Conservation (phyloP, 2,329 filamentous ascomycete genomes). For the Diplodia mutila region DNA sequence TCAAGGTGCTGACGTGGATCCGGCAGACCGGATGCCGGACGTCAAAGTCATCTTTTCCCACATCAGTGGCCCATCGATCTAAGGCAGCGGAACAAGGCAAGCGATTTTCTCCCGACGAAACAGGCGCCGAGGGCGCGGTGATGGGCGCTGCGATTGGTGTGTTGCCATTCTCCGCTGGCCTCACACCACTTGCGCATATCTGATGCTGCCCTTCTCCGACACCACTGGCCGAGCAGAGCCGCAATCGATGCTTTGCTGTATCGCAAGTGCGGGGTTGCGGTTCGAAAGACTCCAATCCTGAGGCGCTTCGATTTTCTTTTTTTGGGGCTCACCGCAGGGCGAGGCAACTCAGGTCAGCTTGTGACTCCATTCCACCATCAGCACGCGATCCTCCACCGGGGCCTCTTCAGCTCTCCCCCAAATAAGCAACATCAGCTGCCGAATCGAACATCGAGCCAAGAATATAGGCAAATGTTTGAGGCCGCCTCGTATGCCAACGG, state of each 20-base stretch:
- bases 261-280: not conserved
- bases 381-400: too few relatives aligned
- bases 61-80: not conserved
- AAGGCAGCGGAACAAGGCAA: constrained; percentile 9
- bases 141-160: not conserved
- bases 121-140: too few relatives aligned
- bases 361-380: not conserved
- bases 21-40: not conserved
- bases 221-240: constrained; percentile 9
- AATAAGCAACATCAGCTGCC: not conserved
- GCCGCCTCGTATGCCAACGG: not conserved
- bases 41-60: not conserved
- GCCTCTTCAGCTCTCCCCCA: not conserved
- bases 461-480: not conserved
- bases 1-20: not conserved
- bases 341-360: not conserved
- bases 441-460: not conserved
- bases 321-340: not conserved
- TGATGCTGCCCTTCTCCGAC: too few relatives aligned
- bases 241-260: not conserved
- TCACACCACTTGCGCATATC: not conserved
- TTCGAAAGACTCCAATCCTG: not conserved
- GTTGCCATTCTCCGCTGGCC: not conserved
- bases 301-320: too few relatives aligned
- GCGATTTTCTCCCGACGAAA: too few relatives aligned